These are phyloP conservation scores for Cryptococcus maquisensis DNA, from an alignment of 1,284 basidiomycete genomes.

Conservation along the genomic window DNA sequence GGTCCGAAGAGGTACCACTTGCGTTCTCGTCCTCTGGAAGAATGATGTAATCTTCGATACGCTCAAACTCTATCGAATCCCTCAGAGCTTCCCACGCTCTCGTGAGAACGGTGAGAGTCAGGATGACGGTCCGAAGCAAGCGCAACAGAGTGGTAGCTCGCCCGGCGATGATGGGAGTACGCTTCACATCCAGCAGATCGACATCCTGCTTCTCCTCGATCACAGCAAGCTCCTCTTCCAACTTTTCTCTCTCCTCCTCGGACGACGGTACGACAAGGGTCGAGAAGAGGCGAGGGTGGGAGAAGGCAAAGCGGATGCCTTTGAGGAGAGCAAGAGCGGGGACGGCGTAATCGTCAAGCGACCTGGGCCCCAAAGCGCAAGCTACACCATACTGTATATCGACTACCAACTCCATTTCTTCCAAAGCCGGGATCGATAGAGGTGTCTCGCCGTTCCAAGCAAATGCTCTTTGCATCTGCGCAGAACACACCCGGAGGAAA, in stretches of 20 bases:
- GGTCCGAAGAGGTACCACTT: conserved; percentile 22
- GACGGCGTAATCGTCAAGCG: conserved; percentile 61
- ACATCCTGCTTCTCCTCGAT: conserved; percentile 44
- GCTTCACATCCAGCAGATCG: conserved; percentile 57
- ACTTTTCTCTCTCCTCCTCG: conserved; percentile 59
- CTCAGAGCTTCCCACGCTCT: conserved; percentile 64
- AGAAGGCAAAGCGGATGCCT: conserved; percentile 80
- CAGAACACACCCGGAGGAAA: conserved; percentile 76
- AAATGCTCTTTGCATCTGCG: conserved; percentile 70
- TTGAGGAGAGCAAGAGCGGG: conserved; percentile 72
- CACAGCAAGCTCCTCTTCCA: conserved; percentile 59
- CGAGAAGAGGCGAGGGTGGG: conserved; percentile 81
- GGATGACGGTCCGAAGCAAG: conserved; percentile 63
- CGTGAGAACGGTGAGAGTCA: conserved; percentile 67
- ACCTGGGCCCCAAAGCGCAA: conserved; percentile 51
- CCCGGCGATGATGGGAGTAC: conserved; percentile 64
- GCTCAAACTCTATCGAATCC: conserved; percentile 66
- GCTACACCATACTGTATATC: conserved; percentile 67
- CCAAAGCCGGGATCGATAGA: conserved; percentile 65
- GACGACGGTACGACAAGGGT: conserved; percentile 76
- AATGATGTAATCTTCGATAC: conserved; percentile 28
- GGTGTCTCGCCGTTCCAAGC: conserved; percentile 74
- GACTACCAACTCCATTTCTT: conserved; percentile 74
- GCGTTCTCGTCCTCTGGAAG: conserved; percentile 1
- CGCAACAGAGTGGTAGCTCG: conserved; percentile 66